Base-by-base conservation (phyloP, 1,284 basidiomycete species). In the Serendipita sp. region DNA sequence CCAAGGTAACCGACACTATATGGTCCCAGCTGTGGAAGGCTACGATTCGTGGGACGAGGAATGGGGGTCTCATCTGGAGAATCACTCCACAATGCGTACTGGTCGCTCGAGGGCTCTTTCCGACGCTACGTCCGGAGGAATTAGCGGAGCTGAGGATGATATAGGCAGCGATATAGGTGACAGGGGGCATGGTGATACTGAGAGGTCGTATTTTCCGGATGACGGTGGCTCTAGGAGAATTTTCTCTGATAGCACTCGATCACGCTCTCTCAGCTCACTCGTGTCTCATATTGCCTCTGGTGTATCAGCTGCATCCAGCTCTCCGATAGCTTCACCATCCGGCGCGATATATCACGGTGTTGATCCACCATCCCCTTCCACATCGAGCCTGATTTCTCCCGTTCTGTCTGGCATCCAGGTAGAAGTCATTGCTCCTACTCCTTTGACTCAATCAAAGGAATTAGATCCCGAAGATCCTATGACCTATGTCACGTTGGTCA, bases 401-500 rank as follows among this genome's bases (percentile, higher is more conserved):
- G 53, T 30, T 35, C 32, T 17, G 12, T 32, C 34, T 8, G 10
- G 15, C n/a, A 30, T 35, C 10, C 53, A 32, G 29, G 53, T 58
- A 10, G 53, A 58, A 26, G 53, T 58, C 34, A 58, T 58, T 32
- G 53, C 53, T n/a, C 53, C 53, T 10, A 58, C 53, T 5, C 53
- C 53, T 30, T n/a, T 30, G 26, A 34, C 32, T 10, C 15, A 10
- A 8, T n/a, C 53, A 8, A 34, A 30, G 17, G 53, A 58, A 34
- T n/a, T 58, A 8, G 53, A 26, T 10, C 8, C 4, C 8, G 29
- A n/a, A 5, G 53, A 4, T 17, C 10, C 53, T 10, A 10, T n/a
- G 45, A 49, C n/a, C 5, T n/a, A 49, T 5, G 17, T 6, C 8
- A n/a, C 45, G n/a, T 6, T 6, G 5, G 5, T 29, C 45, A n/a